Evolutionary conservation across 176 grass and related monocot genomes (phyloP).

Genomic region (Rhynchospora breviuscula): DNA sequence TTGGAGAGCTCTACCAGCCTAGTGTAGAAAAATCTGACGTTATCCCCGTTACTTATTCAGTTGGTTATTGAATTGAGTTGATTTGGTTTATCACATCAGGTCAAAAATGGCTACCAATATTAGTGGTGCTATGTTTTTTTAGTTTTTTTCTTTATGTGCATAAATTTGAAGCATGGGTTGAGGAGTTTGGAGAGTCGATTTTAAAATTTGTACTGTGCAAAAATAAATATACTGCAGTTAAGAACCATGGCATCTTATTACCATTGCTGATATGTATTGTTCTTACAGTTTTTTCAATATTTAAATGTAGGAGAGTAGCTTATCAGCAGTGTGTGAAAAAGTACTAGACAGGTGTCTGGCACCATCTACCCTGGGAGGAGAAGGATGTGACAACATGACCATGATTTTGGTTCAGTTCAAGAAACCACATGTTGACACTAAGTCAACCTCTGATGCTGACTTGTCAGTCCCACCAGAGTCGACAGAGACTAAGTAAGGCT

Average conservation of each 20-base stretch:
- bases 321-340: slow-evolving; percentile 77
- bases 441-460: slow-evolving; percentile 3
- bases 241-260: not conserved
- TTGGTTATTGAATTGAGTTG: not conserved
- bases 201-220: not conserved
- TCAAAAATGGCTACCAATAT: not conserved
- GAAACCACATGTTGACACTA: slow-evolving; percentile 28
- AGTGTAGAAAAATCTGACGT: not conserved
- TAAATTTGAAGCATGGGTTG: not conserved
- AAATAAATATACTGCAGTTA: not conserved
- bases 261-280: not conserved
- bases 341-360: slow-evolving; percentile 85
- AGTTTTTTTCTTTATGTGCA: not conserved
- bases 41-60: not conserved
- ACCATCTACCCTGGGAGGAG: slow-evolving; percentile 54
- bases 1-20: not conserved
- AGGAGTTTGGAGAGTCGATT: not conserved
- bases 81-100: not conserved
- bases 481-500: not conserved
- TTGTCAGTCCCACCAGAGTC: slow-evolving; percentile 7
- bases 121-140: not conserved
- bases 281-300: not conserved
- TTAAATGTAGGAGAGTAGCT: slow-evolving; percentile 55
- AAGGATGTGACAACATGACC: slow-evolving; percentile 97
- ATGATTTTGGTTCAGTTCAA: slow-evolving; percentile 95